Percentiles rank a stretch among this genome's conserved stretches.
These are phyloP conservation scores for Rhodamnia rubescens DNA, from an alignment of 345 rosid species.

Conservation along the genomic window DNA sequence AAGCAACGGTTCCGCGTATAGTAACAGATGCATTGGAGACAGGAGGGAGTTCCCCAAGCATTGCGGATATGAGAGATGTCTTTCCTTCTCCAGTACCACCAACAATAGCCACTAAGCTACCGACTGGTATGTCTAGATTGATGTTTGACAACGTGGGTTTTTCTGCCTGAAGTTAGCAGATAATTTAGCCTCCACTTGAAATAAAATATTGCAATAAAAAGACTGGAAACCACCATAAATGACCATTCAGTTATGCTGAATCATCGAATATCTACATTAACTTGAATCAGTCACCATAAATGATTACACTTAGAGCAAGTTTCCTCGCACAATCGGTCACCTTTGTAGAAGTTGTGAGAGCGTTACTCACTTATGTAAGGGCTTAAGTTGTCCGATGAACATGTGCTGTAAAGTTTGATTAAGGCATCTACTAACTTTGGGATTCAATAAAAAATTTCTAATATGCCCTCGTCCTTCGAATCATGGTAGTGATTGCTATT, in stretches of 20 bases:
- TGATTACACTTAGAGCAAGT: background rate
- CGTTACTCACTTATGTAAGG: background rate
- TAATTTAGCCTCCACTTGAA: background rate
- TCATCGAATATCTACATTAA: background rate
- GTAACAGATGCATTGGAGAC: constrained; percentile 33
- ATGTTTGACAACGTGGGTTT: constrained; percentile 58
- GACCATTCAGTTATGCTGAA: background rate
- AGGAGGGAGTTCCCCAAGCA: constrained; percentile 83
- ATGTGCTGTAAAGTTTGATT: background rate
- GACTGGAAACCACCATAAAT: background rate
- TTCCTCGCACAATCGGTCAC: background rate
- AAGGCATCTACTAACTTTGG: background rate
- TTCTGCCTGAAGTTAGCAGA: constrained; percentile 33
- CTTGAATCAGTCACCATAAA: background rate
- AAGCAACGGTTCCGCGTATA: constrained; percentile 82
- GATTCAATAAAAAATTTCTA: background rate
- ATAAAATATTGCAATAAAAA: background rate
- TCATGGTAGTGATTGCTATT: background rate
- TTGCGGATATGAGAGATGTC: constrained; percentile 89
- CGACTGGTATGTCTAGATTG: constrained; percentile 64
- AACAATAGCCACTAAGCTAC: constrained; percentile 80
- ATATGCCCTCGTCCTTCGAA: background rate
- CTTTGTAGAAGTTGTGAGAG: background rate
- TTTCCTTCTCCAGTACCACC: constrained; percentile 99
- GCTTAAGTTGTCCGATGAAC: background rate